Conservation (phyloP, 148 eudicot species). For the Cornus kousa region DNA sequence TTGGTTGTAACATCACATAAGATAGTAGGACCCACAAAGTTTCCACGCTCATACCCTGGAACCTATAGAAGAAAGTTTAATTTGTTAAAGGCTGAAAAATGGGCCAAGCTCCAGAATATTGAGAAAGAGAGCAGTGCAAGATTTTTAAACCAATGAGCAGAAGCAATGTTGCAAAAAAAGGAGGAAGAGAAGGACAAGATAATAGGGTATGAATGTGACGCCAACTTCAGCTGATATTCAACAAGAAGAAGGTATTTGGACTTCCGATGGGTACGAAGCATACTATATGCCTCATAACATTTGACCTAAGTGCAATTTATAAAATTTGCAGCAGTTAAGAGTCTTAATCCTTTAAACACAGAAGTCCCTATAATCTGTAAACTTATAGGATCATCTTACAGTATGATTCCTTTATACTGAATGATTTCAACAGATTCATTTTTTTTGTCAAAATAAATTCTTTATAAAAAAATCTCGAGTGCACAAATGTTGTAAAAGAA, state of each 20-base stretch:
- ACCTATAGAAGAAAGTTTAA: constrained; percentile 23
- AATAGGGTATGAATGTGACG: neutral
- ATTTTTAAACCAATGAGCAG: neutral
- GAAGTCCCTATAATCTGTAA: no score
- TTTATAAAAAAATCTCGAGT: no score
- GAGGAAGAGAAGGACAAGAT: neutral
- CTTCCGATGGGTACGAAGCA: neutral
- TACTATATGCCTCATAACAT: neutral
- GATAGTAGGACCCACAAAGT: constrained; percentile 53
- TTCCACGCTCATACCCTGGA: constrained; percentile 37
- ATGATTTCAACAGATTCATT: no score
- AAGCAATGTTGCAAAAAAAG: neutral
- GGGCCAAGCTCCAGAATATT: neutral
- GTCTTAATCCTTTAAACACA: no score
- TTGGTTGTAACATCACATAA: constrained; percentile 36
- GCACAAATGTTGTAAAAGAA: no score
- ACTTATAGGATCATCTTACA: no score
- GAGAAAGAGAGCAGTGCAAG: neutral
- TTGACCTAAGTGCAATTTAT: neutral
- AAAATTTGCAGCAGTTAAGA: no score
- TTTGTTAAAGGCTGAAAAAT: neutral
- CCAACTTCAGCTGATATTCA: neutral
- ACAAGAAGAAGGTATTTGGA: neutral
- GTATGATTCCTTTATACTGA: no score
- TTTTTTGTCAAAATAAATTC: no score